Base-by-base conservation (phyloP, 78 protist species). In the Paulinella micropora region DNA sequence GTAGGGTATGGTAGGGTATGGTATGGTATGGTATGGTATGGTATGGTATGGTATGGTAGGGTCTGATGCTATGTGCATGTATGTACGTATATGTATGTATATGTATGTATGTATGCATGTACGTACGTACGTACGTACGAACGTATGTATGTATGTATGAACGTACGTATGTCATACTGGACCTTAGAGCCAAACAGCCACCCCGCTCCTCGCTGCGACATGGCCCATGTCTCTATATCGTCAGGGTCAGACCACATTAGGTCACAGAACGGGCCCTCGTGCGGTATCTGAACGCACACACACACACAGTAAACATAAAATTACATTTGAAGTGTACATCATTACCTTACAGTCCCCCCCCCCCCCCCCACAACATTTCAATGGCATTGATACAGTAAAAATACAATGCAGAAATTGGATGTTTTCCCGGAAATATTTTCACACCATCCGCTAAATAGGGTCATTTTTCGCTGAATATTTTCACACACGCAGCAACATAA, bases 211-310 rank as follows among this genome's bases (percentile, higher is more conserved):
- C 99, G 92, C 1, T 99, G 99, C 15, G 92, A 73, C 39, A 95
- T 40, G 26, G 96, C 98, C 99, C 99, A 98, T 1, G 98, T 99
- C 0, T 93, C 95, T 35, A 92, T 88, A 81, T 90, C 93, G 31
- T 39, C 89, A 3, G 99, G 99, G 92, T 98, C 99, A 34, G 97
- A 94, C 99, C 99, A 98, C 93, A 98, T 90, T 28, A 98, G 95
- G 87, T 97, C 99, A 67, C 99, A 97, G 98, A 98, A 96, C 37
- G 99, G 94, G 2, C 99, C 99, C 69, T 97, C 99, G 88, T 98
- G 99, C 51, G 99, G 99, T 0, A 96, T 96, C 86, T 98, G 98
- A 0, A 51, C 39, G 31, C 28, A 67, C 26, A 67, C n/a, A n/a
- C n/a, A n/a, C n/a, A n/a, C n/a, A n/a, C n/a, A n/a, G n/a, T n/a